Evolutionary conservation across 306 rosid species (phyloP).

Genomic region (Cyclanthera cordifolia): DNA sequence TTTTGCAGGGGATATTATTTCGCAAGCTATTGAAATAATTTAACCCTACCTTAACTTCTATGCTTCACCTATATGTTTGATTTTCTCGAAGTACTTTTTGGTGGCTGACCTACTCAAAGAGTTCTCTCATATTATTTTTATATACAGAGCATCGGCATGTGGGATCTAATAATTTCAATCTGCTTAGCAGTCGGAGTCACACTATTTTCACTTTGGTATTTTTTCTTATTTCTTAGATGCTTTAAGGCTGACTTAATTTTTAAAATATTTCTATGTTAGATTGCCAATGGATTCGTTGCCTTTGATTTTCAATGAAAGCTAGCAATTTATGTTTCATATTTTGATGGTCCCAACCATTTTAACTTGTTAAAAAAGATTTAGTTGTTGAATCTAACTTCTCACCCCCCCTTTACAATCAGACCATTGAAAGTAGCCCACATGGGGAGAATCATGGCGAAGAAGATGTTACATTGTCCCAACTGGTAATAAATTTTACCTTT

Average conservation of each 20-base stretch:
- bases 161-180: conserved; percentile 83
- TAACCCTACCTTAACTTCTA: neutral
- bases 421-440: conserved; percentile 64
- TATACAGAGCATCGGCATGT: conserved; percentile 80
- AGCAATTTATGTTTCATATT: neutral
- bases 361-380: neutral
- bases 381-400: conserved; percentile 6
- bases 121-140: conserved; percentile 17
- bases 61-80: neutral
- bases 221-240: conserved; percentile 11
- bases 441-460: conserved; percentile 63
- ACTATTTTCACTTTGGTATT: conserved; percentile 80
- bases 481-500: conserved; percentile 33
- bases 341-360: neutral
- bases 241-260: neutral
- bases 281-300: neutral
- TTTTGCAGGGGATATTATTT: neutral
- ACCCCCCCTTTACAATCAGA: conserved; percentile 31
- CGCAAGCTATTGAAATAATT: neutral
- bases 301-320: neutral
- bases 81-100: neutral
- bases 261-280: neutral
- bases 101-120: neutral
- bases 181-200: conserved; percentile 87
- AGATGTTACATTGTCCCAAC: conserved; percentile 66